A percentile compares a stretch with the other conserved stretches of the same genome.
Evolutionary conservation across 495 filamentous ascomycete genomes (phyloP).

Genomic region (Tetracladium marchalianum): DNA sequence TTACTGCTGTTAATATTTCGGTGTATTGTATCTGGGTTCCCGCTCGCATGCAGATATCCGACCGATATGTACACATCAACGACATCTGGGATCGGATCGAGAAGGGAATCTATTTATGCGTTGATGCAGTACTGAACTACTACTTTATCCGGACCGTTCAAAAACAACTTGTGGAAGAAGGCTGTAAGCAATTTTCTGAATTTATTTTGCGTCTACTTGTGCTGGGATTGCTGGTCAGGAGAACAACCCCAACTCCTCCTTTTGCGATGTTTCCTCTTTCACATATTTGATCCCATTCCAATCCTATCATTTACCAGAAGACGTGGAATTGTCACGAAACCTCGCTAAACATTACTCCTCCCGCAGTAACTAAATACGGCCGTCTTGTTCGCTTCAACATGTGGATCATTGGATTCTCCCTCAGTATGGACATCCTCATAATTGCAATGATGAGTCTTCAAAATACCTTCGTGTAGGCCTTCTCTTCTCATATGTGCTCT

Average conservation of each 20-base stretch:
- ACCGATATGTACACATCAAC: constrained; percentile 5
- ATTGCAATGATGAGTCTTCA: constrained; percentile 4
- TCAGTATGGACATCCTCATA: constrained; percentile 11
- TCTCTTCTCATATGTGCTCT: neutral
- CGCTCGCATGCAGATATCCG: constrained; percentile 27
- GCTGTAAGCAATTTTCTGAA: neutral
- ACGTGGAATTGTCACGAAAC: no score
- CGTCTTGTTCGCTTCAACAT: constrained; percentile 13
- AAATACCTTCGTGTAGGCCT: constrained; percentile 4
- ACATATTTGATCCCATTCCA: no score
- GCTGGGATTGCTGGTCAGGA: no score
- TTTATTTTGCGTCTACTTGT: no score
- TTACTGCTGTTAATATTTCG: constrained; percentile 7
- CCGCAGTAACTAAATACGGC: constrained; percentile 9
- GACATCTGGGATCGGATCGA: constrained; percentile 6
- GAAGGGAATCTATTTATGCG: constrained; percentile 11
- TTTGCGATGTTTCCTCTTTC: no score
- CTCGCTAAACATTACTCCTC: neutral
- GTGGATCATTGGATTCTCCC: constrained; percentile 10
- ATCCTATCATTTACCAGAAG: no score
- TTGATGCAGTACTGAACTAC: constrained; percentile 13
- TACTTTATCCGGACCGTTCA: constrained; percentile 14
- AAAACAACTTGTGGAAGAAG: constrained; percentile 1
- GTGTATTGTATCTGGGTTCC: constrained; percentile 43
- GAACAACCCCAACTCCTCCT: no score